phyloP scores from a whole-genome alignment of 345 rosid species.

The Barbarea vulgaris region DNA sequence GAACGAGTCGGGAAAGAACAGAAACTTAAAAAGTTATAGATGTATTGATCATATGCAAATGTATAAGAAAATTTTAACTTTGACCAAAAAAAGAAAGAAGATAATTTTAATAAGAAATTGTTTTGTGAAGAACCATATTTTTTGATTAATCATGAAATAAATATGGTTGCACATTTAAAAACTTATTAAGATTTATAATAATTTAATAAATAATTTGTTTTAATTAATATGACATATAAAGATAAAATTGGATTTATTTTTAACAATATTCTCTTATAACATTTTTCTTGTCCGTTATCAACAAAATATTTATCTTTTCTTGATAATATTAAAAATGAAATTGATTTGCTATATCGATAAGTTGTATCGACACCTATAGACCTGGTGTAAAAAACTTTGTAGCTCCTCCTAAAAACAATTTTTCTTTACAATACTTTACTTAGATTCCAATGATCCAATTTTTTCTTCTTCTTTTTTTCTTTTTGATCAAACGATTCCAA shows the following conservation, averaged over 20 bases:
- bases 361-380: not conserved
- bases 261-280: not conserved
- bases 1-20: not conserved
- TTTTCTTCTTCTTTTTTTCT: too few species aligned
- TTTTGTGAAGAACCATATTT: not conserved
- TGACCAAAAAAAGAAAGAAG: too few species aligned
- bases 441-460: constrained; percentile 3
- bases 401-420: not conserved
- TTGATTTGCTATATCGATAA: not conserved
- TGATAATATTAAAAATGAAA: not conserved
- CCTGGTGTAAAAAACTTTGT: not conserved
- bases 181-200: not conserved
- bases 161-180: not conserved
- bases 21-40: not conserved
- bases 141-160: not conserved
- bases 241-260: not conserved
- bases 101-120: not conserved
- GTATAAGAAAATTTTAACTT: not conserved
- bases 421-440: not conserved
- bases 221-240: not conserved
- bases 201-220: not conserved
- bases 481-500: too few species aligned
- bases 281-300: not conserved
- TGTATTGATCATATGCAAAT: too few species aligned
- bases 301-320: not conserved